These are phyloP conservation scores for Escovopsis sp. DNA, from an alignment of 2,329 filamentous ascomycete genomes.

Conservation along the genomic window DNA sequence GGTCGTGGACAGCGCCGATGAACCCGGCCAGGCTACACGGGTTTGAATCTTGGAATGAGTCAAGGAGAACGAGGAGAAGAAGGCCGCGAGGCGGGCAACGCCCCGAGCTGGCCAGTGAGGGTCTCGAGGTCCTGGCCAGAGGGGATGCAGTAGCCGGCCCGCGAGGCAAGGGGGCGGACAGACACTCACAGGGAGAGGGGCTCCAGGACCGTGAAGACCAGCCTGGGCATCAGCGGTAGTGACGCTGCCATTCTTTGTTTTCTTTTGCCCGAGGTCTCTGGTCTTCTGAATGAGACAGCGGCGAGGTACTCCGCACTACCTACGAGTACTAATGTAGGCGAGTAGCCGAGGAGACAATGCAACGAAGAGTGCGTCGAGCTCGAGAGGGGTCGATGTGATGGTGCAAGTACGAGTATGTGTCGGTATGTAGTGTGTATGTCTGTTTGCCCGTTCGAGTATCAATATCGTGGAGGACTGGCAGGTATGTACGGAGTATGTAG, in stretches of 20 bases:
- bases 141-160: neutral
- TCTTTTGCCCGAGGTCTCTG: neutral
- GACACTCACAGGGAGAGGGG: constrained; percentile 50
- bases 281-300: no score
- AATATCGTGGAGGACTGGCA: no score
- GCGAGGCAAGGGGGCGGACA: neutral
- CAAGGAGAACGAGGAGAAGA: neutral
- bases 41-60: neutral
- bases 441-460: no score
- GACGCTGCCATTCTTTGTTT: constrained; percentile 39
- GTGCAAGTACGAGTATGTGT: no score
- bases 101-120: neutral
- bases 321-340: no score
- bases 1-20: constrained; percentile 37
- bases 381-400: no score
- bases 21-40: constrained; percentile 41
- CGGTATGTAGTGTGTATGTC: no score
- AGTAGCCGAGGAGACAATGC: no score
- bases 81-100: neutral
- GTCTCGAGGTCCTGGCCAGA: neutral
- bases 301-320: no score
- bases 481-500: no score
- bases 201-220: constrained; percentile 54
- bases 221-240: constrained; percentile 47
- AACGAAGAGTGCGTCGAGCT: no score